phyloP scores from a whole-genome alignment of 2,329 filamentous ascomycete genomes.

The Aspergillus sp. region DNA sequence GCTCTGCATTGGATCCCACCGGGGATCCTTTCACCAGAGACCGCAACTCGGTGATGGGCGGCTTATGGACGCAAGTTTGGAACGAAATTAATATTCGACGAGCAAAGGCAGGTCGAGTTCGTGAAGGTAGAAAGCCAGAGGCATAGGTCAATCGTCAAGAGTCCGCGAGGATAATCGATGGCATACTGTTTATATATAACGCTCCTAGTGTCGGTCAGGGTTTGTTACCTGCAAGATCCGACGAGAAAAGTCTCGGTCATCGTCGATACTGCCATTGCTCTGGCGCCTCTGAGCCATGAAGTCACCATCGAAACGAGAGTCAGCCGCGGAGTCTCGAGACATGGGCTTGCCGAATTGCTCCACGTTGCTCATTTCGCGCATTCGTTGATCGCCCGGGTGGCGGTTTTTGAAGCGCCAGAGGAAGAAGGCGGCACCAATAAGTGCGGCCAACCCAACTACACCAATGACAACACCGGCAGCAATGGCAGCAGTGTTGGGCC shows the following conservation, averaged over 20 bases:
- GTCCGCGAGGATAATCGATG: constrained; percentile 10
- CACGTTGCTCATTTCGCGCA: constrained; percentile 76
- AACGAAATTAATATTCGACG: not conserved
- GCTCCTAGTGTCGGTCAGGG: constrained; percentile 29
- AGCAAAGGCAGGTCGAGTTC: constrained; percentile 5
- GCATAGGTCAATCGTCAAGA: constrained; percentile 18
- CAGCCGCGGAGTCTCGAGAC: constrained; percentile 69
- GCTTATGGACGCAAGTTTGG: not conserved
- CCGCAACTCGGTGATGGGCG: not conserved
- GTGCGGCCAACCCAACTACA: constrained; percentile 66
- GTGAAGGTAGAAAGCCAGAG: constrained; percentile 8
- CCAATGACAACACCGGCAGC: constrained; percentile 86
- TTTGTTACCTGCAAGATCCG: constrained; percentile 74
- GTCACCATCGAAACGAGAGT: constrained; percentile 80
- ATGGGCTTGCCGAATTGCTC: constrained; percentile 65
- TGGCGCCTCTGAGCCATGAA: constrained; percentile 79
- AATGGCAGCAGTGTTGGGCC: constrained; percentile 77
- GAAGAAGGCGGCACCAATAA: constrained; percentile 70
- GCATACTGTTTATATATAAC: constrained; percentile 3
- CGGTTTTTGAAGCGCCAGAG: constrained; percentile 74
- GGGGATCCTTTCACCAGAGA: not conserved
- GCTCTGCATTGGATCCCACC: not conserved
- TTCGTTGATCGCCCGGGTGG: constrained; percentile 77
- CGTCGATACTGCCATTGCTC: constrained; percentile 94
- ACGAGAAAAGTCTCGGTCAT: constrained; percentile 95